Conservation (phyloP, 176 grass and related monocot genomes). For the Musa troglodytarum region DNA sequence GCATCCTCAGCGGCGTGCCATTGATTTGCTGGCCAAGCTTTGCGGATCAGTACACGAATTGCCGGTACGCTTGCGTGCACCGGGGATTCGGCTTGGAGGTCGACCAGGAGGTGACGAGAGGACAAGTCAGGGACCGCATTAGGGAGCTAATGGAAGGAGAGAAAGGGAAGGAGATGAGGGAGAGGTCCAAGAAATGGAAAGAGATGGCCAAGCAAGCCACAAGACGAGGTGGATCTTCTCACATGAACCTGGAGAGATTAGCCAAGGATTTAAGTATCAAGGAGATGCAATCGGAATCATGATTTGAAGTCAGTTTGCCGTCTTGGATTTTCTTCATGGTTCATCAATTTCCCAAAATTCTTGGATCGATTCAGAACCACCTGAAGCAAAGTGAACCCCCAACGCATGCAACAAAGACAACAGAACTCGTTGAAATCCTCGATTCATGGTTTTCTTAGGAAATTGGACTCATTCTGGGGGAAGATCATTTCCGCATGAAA, state of each 20-base stretch:
- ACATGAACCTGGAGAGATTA: not conserved
- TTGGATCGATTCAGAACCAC: too few species aligned
- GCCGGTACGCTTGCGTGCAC: not conserved
- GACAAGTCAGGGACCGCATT: not conserved
- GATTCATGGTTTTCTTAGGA: too few species aligned
- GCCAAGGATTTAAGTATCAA: not conserved
- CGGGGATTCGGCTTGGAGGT: slow-evolving; percentile 3
- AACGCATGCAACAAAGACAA: too few species aligned
- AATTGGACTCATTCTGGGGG: too few species aligned
- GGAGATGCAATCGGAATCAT: not conserved
- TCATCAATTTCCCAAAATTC: too few species aligned
- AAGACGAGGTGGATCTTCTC: not conserved
- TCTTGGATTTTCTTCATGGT: too few species aligned
- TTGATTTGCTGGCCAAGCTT: slow-evolving; percentile 1
- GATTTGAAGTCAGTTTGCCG: too few species aligned
- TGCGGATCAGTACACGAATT: slow-evolving; percentile 6
- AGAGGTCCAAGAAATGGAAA: not conserved
- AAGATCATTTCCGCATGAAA: too few species aligned
- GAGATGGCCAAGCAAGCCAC: slow-evolving; percentile 7
- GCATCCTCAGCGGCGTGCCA: slow-evolving; percentile 2
- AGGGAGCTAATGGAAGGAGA: slow-evolving; percentile 10
- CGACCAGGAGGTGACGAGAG: not conserved
- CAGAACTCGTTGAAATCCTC: too few species aligned
- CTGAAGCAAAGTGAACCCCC: too few species aligned
- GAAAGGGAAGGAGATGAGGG: not conserved